Conservation (phyloP, 371 early-diverging fungal species). For the Entomophthora muscae region DNA sequence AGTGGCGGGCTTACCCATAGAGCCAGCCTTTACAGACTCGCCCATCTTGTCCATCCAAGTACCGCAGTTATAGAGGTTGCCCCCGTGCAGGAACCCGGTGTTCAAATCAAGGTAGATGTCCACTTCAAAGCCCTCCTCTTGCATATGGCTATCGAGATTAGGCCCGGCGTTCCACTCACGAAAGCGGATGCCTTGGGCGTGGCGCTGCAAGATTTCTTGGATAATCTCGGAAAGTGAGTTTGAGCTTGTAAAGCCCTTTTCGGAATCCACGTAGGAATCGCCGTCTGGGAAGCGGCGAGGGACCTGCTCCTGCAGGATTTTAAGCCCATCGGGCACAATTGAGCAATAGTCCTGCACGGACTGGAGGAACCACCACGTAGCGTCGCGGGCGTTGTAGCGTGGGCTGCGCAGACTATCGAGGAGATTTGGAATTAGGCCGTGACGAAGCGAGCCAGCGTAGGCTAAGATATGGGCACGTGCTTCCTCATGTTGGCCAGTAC, state of each 20-base stretch:
- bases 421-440: slow-evolving; percentile 90
- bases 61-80: slow-evolving; percentile 87
- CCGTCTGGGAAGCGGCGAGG: slow-evolving; percentile 66
- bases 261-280: slow-evolving; percentile 48
- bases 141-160: slow-evolving; percentile 78
- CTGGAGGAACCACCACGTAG: slow-evolving; percentile 91
- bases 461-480: slow-evolving; percentile 72
- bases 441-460: slow-evolving; percentile 73
- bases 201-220: slow-evolving; percentile 80
- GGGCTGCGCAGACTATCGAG: slow-evolving; percentile 71
- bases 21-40: slow-evolving; percentile 79
- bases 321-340: slow-evolving; percentile 49
- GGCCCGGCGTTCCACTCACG: slow-evolving; percentile 90
- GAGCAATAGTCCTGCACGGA: slow-evolving; percentile 74
- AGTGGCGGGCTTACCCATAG: slow-evolving; percentile 77
- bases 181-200: slow-evolving; percentile 83
- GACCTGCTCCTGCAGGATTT: slow-evolving; percentile 49
- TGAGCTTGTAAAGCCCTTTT: slow-evolving; percentile 30
- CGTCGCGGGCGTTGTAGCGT: slow-evolving; percentile 91
- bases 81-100: slow-evolving; percentile 74
- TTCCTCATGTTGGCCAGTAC: slow-evolving; percentile 60
- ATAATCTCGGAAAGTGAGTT: slow-evolving; percentile 65
- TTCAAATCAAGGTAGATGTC: slow-evolving; percentile 43
- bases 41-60: slow-evolving; percentile 99
- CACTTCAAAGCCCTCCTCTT: slow-evolving; percentile 73